Evolutionary conservation across 108 stramenopile species (phyloP).

Genomic region (Poteriospumella lacustris): DNA sequence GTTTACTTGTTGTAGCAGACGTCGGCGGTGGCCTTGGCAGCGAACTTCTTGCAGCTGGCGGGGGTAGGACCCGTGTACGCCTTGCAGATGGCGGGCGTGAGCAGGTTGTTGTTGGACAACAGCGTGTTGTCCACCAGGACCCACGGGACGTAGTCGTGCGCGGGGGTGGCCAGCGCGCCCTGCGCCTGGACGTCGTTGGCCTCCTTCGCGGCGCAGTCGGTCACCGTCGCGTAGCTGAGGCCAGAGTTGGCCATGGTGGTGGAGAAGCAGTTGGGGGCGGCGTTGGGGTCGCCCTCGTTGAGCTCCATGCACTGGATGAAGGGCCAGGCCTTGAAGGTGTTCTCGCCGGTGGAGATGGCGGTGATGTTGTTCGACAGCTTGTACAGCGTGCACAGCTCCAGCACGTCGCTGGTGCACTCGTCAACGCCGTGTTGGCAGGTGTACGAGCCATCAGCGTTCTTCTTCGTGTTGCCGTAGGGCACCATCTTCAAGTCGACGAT

Average conservation of each 20-base stretch:
- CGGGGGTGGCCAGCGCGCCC: neutral
- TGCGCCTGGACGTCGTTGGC: neutral
- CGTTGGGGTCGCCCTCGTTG: neutral
- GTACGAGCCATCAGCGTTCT: neutral
- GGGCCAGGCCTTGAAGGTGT: neutral
- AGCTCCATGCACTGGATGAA: conserved; percentile 6
- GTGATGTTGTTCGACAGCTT: neutral
- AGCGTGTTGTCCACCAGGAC: neutral
- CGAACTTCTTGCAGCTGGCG: conserved; percentile 23
- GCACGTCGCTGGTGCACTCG: neutral
- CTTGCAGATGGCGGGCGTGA: neutral
- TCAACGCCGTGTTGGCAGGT: conserved; percentile 15
- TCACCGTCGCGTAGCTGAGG: neutral
- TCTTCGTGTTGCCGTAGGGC: conserved; percentile 14
- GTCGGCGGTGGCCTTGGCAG: too few relatives aligned
- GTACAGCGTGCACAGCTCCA: conserved; percentile 3
- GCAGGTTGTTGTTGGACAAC: neutral
- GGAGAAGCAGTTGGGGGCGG: neutral
- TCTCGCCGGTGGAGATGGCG: neutral
- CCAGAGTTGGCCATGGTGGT: neutral
- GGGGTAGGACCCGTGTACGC: conserved; percentile 17
- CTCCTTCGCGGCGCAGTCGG: neutral
- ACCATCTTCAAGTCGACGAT: conserved; percentile 21
- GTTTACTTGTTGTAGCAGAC: too few relatives aligned
- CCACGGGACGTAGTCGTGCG: conserved; percentile 21